A percentile compares a stretch with the other conserved stretches of the same genome.
phyloP scores from a whole-genome alignment of 805 yeast species.

The Tetrapisispora fleetii region DNA sequence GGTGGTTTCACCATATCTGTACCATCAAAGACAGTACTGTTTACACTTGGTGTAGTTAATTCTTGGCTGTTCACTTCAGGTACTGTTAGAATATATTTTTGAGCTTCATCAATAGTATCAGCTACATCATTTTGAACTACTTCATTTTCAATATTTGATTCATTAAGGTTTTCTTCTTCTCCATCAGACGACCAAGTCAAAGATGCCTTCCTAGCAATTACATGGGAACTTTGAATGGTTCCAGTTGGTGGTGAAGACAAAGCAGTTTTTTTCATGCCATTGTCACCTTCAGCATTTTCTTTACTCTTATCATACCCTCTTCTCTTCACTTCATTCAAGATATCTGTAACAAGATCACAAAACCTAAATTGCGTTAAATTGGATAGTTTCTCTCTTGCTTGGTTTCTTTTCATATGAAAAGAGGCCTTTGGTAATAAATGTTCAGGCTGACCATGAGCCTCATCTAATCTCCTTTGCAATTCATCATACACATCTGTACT shows the following conservation, averaged over 20 bases:
- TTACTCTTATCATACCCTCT: constrained; percentile 41
- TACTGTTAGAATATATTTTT: neutral
- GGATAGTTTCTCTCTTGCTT: constrained; percentile 86
- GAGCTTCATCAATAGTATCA: neutral
- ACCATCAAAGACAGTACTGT: neutral
- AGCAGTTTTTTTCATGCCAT: constrained; percentile 3
- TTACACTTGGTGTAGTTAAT: neutral
- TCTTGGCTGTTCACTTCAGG: neutral
- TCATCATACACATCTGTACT: constrained; percentile 95
- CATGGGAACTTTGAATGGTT: constrained; percentile 52
- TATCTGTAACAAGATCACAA: constrained; percentile 84
- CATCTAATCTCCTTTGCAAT: constrained; percentile 64
- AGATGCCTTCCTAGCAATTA: constrained; percentile 77
- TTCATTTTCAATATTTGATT: neutral
- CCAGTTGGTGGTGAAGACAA: constrained; percentile 15
- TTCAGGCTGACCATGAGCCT: constrained; percentile 47
- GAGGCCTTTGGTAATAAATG: constrained; percentile 57
- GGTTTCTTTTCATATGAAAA: constrained; percentile 90
- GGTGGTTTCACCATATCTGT: neutral
- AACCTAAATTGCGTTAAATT: constrained; percentile 74
- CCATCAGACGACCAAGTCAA: constrained; percentile 86
- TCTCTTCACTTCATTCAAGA: constrained; percentile 76
- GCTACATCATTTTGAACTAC: neutral
- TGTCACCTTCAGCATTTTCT: neutral
- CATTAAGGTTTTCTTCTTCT: constrained; percentile 3